Percentiles rank a stretch among this genome's conserved stretches.
phyloP scores from a whole-genome alignment of 176 grass and related monocot genomes.

The Aegilops longissima region DNA sequence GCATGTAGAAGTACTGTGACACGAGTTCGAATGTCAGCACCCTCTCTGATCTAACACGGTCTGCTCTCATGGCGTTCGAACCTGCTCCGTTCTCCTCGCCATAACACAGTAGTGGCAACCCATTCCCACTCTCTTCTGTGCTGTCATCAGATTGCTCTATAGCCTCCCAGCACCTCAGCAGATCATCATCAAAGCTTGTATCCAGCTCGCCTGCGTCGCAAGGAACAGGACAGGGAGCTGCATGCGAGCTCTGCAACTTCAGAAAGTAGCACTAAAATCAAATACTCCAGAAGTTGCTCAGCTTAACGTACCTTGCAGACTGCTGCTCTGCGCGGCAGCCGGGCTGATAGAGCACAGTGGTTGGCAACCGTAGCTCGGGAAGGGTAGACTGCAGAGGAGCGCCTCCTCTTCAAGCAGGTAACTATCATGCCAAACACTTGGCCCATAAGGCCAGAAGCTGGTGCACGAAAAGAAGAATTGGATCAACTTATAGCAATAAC shows the following conservation, averaged over 20 bases:
- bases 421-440: conserved; percentile 27
- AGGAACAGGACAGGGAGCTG: neutral
- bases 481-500: neutral
- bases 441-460: conserved; percentile 38
- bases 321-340: neutral
- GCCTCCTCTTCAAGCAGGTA: conserved; percentile 46
- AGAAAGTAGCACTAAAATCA: neutral
- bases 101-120: conserved; percentile 5
- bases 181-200: conserved; percentile 34
- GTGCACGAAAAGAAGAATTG: neutral
- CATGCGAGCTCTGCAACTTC: neutral
- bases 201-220: conserved; percentile 27
- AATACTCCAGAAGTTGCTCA: neutral
- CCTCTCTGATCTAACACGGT: neutral
- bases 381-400: conserved; percentile 28
- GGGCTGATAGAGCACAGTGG: conserved; percentile 8
- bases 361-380: conserved; percentile 12
- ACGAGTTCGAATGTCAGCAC: conserved; percentile 52
- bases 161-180: conserved; percentile 47
- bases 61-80: neutral
- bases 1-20: conserved; percentile 66
- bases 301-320: neutral
- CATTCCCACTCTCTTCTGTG: neutral
- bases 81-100: neutral
- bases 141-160: conserved; percentile 17